Conservation (phyloP, 2,329 filamentous ascomycete genomes). For the Ascochyta fabae region DNA sequence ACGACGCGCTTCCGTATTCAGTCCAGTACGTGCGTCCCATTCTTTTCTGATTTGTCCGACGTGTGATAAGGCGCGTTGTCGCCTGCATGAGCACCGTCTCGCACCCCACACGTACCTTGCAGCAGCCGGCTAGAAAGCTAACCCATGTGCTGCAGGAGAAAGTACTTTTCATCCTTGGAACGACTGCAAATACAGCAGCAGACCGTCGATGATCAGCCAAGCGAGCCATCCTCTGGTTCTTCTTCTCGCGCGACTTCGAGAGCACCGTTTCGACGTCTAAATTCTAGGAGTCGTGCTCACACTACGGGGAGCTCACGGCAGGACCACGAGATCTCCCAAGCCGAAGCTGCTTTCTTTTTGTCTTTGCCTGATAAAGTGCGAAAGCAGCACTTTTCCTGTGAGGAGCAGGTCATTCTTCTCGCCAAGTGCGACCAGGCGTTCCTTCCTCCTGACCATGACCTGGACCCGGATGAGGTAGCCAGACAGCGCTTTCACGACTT, state of each 20-base stretch:
- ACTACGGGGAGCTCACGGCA: slow-evolving; percentile 12
- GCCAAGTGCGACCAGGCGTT: slow-evolving; percentile 29
- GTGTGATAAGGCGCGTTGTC: slow-evolving; percentile 31
- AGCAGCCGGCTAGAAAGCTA: slow-evolving; percentile 28
- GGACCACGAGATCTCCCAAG: slow-evolving; percentile 53
- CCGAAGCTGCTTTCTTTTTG: slow-evolving; percentile 72
- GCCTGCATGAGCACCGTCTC: slow-evolving; percentile 34
- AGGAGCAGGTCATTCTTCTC: slow-evolving; percentile 71
- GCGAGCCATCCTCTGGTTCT: slow-evolving; percentile 28
- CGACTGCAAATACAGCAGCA: slow-evolving; percentile 69
- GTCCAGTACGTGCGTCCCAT: slow-evolving; percentile 50
- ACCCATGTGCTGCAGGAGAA: slow-evolving; percentile 49
- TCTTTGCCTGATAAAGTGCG: slow-evolving; percentile 75
- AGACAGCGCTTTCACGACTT: slow-evolving; percentile 44
- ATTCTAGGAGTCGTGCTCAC: slow-evolving; percentile 5
- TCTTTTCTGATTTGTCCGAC: slow-evolving; percentile 22
- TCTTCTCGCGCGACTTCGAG: slow-evolving; percentile 33
- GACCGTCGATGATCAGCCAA: slow-evolving; percentile 29
- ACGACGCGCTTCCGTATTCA: slow-evolving; percentile 50
- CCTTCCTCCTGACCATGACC: slow-evolving; percentile 18
- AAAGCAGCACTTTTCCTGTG: slow-evolving; percentile 71
- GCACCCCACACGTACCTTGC: slow-evolving; percentile 43
- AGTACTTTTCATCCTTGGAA: slow-evolving; percentile 79
- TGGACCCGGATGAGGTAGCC: slow-evolving; percentile 21
- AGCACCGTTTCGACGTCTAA: slow-evolving; percentile 10